Evolutionary conservation across 345 rosid genomes (phyloP).

Genomic region (Mallotus nudiflorus): DNA sequence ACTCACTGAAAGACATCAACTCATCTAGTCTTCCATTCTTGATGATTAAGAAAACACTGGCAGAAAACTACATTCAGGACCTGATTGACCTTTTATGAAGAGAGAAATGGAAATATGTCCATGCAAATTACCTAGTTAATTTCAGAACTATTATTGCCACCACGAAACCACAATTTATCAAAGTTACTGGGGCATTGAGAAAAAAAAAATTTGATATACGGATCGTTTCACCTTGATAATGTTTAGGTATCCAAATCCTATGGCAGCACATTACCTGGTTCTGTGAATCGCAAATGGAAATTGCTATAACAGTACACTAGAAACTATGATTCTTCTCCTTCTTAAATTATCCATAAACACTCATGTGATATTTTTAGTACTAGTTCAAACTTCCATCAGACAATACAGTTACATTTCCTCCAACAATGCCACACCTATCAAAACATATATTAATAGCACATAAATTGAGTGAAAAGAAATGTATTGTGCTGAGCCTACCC

Average conservation of each 20-base stretch:
- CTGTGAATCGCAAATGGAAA: neutral
- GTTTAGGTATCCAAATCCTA: constrained; percentile 1
- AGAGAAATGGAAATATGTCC: neutral
- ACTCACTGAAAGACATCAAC: neutral
- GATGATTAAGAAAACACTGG: neutral
- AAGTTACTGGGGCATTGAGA: neutral
- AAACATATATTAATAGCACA: neutral
- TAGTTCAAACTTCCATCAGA: neutral
- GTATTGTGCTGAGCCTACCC: too few species aligned
- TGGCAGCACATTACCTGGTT: neutral
- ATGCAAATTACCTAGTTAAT: neutral
- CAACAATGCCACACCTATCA: too few species aligned
- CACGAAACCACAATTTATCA: neutral
- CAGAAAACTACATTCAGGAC: neutral
- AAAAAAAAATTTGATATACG: neutral
- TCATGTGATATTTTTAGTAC: neutral
- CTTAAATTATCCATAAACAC: neutral
- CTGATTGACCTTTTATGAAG: neutral
- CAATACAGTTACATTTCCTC: neutral
- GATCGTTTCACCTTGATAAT: neutral
- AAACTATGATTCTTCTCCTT: too few species aligned
- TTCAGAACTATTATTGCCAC: neutral
- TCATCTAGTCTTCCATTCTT: neutral
- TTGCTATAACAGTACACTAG: too few species aligned
- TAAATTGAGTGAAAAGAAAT: neutral